A percentile compares a stretch with the other conserved stretches of the same genome.
phyloP scores from a whole-genome alignment of 1,284 basidiomycete genomes.

The Ustilago hordei region DNA sequence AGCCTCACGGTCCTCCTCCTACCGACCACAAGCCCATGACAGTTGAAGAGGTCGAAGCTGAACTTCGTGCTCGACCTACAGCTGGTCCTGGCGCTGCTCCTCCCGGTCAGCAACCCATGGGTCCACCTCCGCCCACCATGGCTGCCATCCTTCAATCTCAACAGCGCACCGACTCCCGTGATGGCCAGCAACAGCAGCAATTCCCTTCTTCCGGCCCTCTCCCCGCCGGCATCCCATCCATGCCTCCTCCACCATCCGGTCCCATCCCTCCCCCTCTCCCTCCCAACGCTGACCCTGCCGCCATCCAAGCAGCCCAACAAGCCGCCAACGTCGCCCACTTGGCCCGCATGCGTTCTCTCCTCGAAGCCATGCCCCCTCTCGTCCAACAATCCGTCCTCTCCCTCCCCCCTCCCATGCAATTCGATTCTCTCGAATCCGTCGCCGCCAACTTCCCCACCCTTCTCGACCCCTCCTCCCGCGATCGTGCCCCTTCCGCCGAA shows the following conservation, averaged over 20 bases:
- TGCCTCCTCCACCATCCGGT: slow-evolving; percentile 30
- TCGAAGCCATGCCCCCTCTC: slow-evolving; percentile 62
- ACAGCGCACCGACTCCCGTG: slow-evolving; percentile 26
- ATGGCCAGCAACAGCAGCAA: not conserved
- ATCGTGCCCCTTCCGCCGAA: slow-evolving; percentile 40
- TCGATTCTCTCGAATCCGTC: slow-evolving; percentile 62
- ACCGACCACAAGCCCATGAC: slow-evolving; percentile 75
- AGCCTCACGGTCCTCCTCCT: slow-evolving; percentile 24
- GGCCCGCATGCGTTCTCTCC: slow-evolving; percentile 62
- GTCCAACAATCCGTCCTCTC: slow-evolving; percentile 62
- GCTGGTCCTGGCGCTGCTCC: not conserved
- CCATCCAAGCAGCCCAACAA: slow-evolving; percentile 46
- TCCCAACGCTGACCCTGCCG: slow-evolving; percentile 35
- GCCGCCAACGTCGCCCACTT: slow-evolving; percentile 60
- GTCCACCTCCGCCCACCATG: slow-evolving; percentile 16
- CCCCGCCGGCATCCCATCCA: slow-evolving; percentile 12
- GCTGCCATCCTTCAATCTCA: slow-evolving; percentile 34
- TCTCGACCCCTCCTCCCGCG: slow-evolving; percentile 49
- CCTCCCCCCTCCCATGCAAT: slow-evolving; percentile 66
- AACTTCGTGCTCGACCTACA: slow-evolving; percentile 72
- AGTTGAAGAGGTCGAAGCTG: slow-evolving; percentile 91
- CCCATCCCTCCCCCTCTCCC: slow-evolving; percentile 16
- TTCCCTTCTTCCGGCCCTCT: slow-evolving; percentile 9
- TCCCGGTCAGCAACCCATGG: slow-evolving; percentile 11
- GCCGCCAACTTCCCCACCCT: slow-evolving; percentile 61